Percentiles rank a stretch among this genome's conserved stretches.
Evolutionary conservation across 768 basidiomycete genomes (phyloP).

Genomic region (Mycena rebaudengoi): DNA sequence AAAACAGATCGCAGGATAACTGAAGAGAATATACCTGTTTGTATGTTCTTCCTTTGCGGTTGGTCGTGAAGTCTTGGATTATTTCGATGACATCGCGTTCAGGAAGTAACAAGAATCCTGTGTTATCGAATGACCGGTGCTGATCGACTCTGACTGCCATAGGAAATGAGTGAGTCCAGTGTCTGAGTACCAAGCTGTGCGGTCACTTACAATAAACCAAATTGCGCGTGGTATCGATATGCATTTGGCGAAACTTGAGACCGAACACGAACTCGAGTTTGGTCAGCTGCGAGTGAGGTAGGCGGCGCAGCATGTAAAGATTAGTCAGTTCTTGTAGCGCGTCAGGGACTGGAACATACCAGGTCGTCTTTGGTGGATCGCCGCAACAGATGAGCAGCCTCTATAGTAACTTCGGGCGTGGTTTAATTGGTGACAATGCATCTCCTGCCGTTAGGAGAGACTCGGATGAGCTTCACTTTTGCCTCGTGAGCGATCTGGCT

Average conservation of each 20-base stretch:
- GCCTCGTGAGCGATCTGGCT: neutral
- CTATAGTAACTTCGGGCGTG: neutral
- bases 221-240: slow-evolving; percentile 1
- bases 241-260: neutral
- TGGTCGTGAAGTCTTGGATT: neutral
- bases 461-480: neutral
- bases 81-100: neutral
- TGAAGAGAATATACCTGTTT: neutral
- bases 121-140: neutral
- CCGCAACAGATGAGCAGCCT: neutral
- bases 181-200: neutral
- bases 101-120: neutral
- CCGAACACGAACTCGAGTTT: neutral
- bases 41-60: neutral
- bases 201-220: neutral
- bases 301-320: too few species aligned
- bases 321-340: neutral
- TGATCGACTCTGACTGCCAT: slow-evolving; percentile 3
- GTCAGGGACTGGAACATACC: neutral
- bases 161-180: too few species aligned
- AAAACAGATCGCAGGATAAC: neutral
- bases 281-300: too few species aligned
- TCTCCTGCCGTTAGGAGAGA: neutral
- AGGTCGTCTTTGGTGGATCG: neutral
- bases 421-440: neutral